These are phyloP conservation scores for Rhizopogon sp. DNA, from an alignment of 768 basidiomycete species.

Conservation along the genomic window DNA sequence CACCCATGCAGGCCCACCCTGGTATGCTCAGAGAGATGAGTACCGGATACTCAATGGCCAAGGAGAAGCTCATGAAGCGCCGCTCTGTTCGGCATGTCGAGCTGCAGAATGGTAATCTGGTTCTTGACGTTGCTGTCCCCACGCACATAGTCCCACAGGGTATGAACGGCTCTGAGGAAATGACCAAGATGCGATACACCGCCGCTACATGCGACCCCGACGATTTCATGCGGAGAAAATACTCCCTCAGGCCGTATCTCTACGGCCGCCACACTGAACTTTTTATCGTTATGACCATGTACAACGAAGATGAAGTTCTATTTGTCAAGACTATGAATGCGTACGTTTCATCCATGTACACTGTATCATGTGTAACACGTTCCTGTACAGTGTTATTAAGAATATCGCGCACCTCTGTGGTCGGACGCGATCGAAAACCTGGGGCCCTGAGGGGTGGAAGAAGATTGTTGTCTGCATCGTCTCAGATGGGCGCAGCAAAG, in stretches of 20 bases:
- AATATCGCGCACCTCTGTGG: constrained; percentile 78
- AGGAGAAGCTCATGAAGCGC: constrained; percentile 80
- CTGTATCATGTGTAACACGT: neutral
- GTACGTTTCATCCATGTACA: constrained; percentile 34
- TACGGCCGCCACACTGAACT: constrained; percentile 81
- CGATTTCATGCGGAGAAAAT: constrained; percentile 74
- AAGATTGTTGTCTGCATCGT: constrained; percentile 87
- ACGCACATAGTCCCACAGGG: constrained; percentile 70
- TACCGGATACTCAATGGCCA: constrained; percentile 60
- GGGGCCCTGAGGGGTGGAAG: constrained; percentile 89
- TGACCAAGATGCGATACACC: constrained; percentile 82
- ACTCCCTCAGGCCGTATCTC: constrained; percentile 76
- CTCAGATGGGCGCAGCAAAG: constrained; percentile 79
- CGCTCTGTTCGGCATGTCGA: constrained; percentile 76
- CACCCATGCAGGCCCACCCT: constrained; percentile 48
- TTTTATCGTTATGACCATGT: constrained; percentile 97
- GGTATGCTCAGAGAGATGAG: constrained; percentile 42
- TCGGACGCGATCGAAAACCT: constrained; percentile 66
- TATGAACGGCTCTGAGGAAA: constrained; percentile 61
- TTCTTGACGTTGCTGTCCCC: constrained; percentile 80
- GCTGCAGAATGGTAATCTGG: constrained; percentile 77
- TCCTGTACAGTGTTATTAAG: constrained; percentile 65
- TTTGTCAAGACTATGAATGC: constrained; percentile 83
- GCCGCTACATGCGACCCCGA: constrained; percentile 89
- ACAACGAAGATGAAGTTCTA: constrained; percentile 84